Evolutionary conservation across 257 asterid species (phyloP).

Genomic region (Salvia splendens): DNA sequence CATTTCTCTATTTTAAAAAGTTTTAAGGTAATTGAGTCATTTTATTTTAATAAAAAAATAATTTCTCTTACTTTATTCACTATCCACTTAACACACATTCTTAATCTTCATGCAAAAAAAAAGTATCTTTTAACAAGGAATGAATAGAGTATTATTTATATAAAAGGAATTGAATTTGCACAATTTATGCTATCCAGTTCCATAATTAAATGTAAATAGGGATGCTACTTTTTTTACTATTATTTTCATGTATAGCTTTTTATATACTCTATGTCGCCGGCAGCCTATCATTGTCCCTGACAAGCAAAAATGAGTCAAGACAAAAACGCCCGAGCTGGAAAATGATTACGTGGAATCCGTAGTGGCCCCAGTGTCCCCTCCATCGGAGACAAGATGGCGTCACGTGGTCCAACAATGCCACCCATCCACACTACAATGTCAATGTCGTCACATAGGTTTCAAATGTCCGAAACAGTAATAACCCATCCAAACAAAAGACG

Average conservation of each 20-base stretch:
- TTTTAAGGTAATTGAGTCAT: too few relatives aligned
- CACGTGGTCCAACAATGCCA: constrained; percentile 34
- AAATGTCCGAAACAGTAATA: constrained; percentile 27
- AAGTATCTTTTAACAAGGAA: too few relatives aligned
- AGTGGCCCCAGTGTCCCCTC: constrained; percentile 35
- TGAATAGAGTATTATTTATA: too few relatives aligned
- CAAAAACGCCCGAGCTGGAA: constrained; percentile 30
- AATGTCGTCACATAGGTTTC: constrained; percentile 32
- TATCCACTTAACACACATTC: too few relatives aligned
- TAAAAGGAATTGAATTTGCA: not conserved
- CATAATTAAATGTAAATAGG: not conserved
- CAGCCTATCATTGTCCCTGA: constrained; percentile 44
- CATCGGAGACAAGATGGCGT: constrained; percentile 11
- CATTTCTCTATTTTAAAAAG: too few relatives aligned
- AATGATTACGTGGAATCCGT: constrained; percentile 30
- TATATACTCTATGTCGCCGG: constrained; percentile 28
- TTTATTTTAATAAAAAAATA: too few relatives aligned
- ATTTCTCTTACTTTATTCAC: too few relatives aligned
- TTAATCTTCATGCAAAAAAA: too few relatives aligned
- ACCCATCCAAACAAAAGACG: constrained; percentile 34
- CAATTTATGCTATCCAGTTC: not conserved
- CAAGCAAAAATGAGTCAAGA: constrained; percentile 31
- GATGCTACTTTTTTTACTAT: not conserved
- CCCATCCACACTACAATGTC: constrained; percentile 7
- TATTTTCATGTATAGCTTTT: not conserved